Base-by-base conservation (phyloP, 768 basidiomycete species). In the Termitomyces sp. region DNA sequence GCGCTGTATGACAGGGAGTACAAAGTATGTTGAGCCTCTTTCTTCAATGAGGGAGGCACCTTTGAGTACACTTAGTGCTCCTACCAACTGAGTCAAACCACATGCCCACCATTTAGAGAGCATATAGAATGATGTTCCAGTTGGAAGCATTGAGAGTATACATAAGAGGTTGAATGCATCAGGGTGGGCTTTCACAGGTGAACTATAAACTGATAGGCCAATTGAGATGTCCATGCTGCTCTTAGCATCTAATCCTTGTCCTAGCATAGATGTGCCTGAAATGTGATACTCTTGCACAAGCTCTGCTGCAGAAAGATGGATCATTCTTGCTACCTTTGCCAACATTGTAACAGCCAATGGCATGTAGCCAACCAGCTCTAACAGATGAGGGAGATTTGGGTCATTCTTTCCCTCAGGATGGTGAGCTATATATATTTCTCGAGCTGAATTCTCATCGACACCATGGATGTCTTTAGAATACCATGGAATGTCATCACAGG, bases 291-390 rank as follows among this genome's bases (percentile, higher is more conserved):
- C 41, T 16, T 53, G 16, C 13, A 60, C 18, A 28, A 60, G 49
- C 22, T 24, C 24, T 15, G 8, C 41, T 26, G 59, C 60, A 13
- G 49, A 45, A 2, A 49, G 50, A 7, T 22, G 18, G 2, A 52
- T 51, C 13, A 20, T 6, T 8, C 51, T 55, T 37, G 56, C 62
- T 9, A 53, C 34, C 26, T 64, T 65, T 7, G 74, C 74, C 64
- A 75, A 65, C 5, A 76, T 61, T 16, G 67, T 71, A 29, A 76
- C 62, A 4, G 73, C 73, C 42, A 71, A 61, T 31, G 75, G 73
- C 52, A 74, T 64, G 53, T 65, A 49, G 15, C 65, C 69, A 20
- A 75, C 47, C 3, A 57, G 58, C 1, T 57, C 50, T 28, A 72
- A 51, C 3, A 72, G 54, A 2, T 45, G 44, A 51, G 62, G 62